Conservation (phyloP, 1,284 basidiomycete genomes). For the Hemileia vastatrix region DNA sequence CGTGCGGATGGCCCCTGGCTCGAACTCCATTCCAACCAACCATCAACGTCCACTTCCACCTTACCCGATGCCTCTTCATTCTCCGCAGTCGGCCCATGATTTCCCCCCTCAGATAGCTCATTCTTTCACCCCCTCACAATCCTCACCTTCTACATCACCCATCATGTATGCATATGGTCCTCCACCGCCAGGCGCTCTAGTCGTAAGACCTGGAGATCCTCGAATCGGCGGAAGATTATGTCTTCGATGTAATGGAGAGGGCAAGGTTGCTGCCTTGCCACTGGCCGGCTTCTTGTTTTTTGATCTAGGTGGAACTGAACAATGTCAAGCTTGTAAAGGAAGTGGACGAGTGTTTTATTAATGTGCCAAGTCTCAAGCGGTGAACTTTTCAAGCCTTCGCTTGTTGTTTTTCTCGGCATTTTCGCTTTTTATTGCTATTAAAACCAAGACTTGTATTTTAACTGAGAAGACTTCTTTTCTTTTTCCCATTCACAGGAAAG, state of each 20-base stretch:
- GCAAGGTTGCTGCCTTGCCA: neutral
- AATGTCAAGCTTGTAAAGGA: constrained; percentile 1
- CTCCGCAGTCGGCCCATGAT: too few species aligned
- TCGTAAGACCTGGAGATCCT: constrained; percentile 14
- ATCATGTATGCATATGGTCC: too few species aligned
- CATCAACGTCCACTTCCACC: constrained; percentile 17
- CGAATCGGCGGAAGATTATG: constrained; percentile 18
- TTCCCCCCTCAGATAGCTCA: too few species aligned
- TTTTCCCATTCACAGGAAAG: too few species aligned
- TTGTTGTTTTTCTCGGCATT: too few species aligned
- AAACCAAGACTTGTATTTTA: too few species aligned
- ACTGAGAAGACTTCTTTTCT: too few species aligned
- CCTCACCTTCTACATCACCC: too few species aligned
- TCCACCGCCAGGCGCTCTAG: neutral
- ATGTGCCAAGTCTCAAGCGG: too few species aligned
- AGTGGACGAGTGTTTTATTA: neutral
- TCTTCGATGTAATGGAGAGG: constrained; percentile 14
- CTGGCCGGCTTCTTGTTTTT: neutral
- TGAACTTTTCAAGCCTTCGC: too few species aligned
- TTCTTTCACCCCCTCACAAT: too few species aligned
- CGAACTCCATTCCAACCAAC: neutral
- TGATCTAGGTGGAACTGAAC: neutral
- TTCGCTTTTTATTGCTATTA: too few species aligned
- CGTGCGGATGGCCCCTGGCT: neutral
- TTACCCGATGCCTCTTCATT: neutral